Evolutionary conservation across 805 yeast species (phyloP), one percentile per base, ranked within the genome.

Genomic region (Komagataella mondaviorum): DNA sequence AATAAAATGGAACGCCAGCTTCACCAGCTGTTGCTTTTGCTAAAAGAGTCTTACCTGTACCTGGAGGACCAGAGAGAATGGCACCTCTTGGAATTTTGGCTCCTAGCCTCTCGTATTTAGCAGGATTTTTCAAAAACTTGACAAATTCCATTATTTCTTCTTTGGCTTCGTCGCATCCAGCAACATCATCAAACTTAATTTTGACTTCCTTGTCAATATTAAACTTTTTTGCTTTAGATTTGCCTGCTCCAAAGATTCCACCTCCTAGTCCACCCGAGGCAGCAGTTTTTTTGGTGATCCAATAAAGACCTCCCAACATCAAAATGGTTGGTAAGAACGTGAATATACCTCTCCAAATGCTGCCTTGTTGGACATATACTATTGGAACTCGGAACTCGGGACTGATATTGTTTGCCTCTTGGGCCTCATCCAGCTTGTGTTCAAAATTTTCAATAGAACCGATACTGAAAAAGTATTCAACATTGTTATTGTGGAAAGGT

Each of bases 1-100:
- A 86, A 60, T 82, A 82, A 65, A 93, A 93, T 46, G 99, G 97
- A 45, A 93, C 99, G 52, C 93, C 95, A 0, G 99, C 99, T 67
- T 93, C 99, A 57, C 99, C 99, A 1, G 99, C 99, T 49, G 98
- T 93, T 4, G 99, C 99, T 64, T 88, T 91, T 10, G 99, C 99
- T 49, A 93, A 71, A 51, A 93, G 72, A 1, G 99, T 93, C 66
- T 93, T 93, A 80, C 99, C 99, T 7, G 99, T 93, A 72, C 99
- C 99, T 50, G 99, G 99, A 16, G 99, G 96, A 49, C 99, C 99
- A 1, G 96, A 85, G 52, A 93, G 71, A 54, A 93, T 88, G 7
- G 99, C 99, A 59, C 99, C 99, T 64, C 98, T 80, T 48, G 99
- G 99, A 57, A 93, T 93, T 65, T 89, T 88, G 45, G 98, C 99